A percentile compares a stretch with the other conserved stretches of the same genome.
Conservation (phyloP, 148 eudicot species). For the Silene latifolia region DNA sequence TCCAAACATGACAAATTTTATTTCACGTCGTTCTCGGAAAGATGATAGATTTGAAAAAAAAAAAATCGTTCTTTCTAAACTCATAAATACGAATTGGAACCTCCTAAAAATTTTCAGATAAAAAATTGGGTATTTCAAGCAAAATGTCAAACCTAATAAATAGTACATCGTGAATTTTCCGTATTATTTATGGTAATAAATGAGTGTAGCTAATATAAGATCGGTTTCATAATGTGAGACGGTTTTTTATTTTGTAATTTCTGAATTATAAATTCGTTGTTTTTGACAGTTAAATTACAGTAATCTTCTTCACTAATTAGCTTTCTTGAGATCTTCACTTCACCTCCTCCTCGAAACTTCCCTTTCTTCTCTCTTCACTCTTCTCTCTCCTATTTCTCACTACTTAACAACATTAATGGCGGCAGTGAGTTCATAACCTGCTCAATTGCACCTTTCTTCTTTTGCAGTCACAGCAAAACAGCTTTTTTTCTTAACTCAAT, state of each 20-base stretch:
- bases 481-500: not conserved
- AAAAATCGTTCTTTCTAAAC: too few relatives aligned
- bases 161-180: too few relatives aligned
- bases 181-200: too few relatives aligned
- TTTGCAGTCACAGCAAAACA: not conserved
- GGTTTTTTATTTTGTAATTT: not conserved
- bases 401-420: slow-evolving; percentile 8
- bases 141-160: too few relatives aligned
- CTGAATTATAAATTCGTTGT: not conserved
- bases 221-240: too few relatives aligned
- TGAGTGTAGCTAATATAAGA: too few relatives aligned
- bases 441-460: not conserved
- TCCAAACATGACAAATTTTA: too few relatives aligned
- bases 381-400: not conserved
- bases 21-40: too few relatives aligned
- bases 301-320: not conserved
- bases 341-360: slow-evolving; percentile 47
- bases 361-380: slow-evolving; percentile 17
- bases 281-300: slow-evolving; percentile 25
- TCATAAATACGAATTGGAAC: too few relatives aligned
- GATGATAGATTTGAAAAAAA: too few relatives aligned
- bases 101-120: too few relatives aligned
- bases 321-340: slow-evolving; percentile 66
- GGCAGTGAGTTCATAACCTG: not conserved
- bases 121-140: too few relatives aligned